Percentiles rank a stretch among this genome's conserved stretches.
Evolutionary conservation across 257 asterid species (phyloP).

Genomic region (Mentha longifolia): DNA sequence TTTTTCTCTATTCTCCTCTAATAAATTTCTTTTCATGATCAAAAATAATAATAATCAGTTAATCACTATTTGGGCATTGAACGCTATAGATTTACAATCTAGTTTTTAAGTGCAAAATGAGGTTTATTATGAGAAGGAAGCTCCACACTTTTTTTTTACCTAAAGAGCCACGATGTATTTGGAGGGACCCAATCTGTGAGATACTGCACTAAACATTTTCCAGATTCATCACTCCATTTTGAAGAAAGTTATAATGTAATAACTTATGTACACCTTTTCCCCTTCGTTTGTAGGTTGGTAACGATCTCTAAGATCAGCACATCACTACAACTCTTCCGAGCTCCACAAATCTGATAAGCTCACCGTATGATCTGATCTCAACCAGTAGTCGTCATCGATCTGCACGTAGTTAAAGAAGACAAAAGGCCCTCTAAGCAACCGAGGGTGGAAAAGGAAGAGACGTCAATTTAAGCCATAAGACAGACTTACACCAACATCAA

Average conservation of each 20-base stretch:
- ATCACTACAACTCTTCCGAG: constrained; percentile 37
- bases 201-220: constrained; percentile 24
- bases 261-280: constrained; percentile 35
- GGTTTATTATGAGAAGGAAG: constrained; percentile 10
- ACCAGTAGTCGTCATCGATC: constrained; percentile 78
- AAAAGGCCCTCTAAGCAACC: background rate
- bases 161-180: constrained; percentile 15
- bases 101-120: constrained; percentile 24
- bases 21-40: too few species aligned
- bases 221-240: constrained; percentile 2
- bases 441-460: background rate
- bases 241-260: background rate
- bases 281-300: constrained; percentile 15
- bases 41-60: too few species aligned
- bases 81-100: constrained; percentile 37
- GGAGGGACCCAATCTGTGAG: too few species aligned
- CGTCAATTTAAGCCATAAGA: background rate
- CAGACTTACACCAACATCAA: constrained; percentile 61
- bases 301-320: constrained; percentile 22
- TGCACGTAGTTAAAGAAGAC: constrained; percentile 31
- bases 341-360: constrained; percentile 68
- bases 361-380: constrained; percentile 53
- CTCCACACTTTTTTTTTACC: constrained; percentile 38
- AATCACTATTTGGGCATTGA: background rate
- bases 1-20: too few species aligned